These are phyloP conservation scores for Colletotrichum chrysophilum DNA, from an alignment of 2,329 filamentous ascomycete genomes.

Conservation along the genomic window DNA sequence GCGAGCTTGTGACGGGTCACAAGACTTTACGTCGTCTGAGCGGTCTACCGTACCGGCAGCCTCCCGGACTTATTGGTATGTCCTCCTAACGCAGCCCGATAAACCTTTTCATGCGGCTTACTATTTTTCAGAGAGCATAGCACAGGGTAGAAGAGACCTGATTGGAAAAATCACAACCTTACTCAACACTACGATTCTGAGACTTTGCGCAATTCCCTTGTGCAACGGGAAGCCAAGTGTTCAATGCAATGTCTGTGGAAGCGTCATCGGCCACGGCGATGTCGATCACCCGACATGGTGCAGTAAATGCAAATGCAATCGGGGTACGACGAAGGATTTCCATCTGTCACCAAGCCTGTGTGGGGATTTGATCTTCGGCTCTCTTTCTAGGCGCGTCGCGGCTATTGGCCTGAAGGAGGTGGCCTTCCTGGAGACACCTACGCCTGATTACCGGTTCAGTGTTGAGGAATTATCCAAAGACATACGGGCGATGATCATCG, in stretches of 20 bases:
- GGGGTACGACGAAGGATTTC: not conserved
- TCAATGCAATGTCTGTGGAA: not conserved
- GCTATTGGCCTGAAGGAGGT: not conserved
- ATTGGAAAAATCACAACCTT: not conserved
- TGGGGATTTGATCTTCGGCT: not conserved
- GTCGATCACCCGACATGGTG: not conserved
- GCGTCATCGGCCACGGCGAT: not conserved
- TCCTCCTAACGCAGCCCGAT: rapidly evolving
- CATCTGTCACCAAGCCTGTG: not conserved
- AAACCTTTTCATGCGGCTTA: not conserved
- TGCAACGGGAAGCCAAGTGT: not conserved
- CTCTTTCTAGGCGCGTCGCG: not conserved
- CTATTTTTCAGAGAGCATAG: not conserved
- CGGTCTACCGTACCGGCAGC: not conserved
- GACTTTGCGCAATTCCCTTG: not conserved
- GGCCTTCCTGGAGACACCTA: not conserved
- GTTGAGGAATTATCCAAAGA: rapidly evolving
- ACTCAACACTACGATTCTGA: not conserved
- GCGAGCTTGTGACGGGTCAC: not conserved
- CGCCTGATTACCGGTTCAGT: not conserved
- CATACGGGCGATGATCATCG: not conserved
- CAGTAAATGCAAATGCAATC: not conserved
- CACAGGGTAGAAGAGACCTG: not conserved
- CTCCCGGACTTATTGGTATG: not conserved
- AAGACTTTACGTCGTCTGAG: not conserved